These are phyloP conservation scores for Colletotrichum sp. DNA, from an alignment of 2,329 filamentous ascomycete species.

Conservation along the genomic window DNA sequence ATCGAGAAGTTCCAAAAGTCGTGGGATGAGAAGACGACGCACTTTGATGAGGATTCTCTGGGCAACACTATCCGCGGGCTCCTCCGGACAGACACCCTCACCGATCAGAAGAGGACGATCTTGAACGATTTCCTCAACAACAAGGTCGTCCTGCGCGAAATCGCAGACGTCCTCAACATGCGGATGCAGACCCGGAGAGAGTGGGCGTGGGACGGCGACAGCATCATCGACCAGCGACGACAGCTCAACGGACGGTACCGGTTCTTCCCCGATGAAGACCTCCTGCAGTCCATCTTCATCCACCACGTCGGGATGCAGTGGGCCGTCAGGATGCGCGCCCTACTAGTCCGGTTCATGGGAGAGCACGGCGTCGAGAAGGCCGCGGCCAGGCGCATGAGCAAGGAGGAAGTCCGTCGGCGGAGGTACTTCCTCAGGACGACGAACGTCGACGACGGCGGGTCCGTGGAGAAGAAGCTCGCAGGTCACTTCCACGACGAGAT, in stretches of 20 bases:
- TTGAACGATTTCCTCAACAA: slow-evolving; percentile 43
- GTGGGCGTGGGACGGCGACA: slow-evolving; percentile 43
- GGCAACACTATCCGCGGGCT: slow-evolving; percentile 41
- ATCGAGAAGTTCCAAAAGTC: slow-evolving; percentile 40
- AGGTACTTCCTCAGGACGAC: slow-evolving; percentile 45
- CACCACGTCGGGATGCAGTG: slow-evolving; percentile 44
- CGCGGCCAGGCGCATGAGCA: slow-evolving; percentile 26
- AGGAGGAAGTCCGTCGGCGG: slow-evolving; percentile 43
- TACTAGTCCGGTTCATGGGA: slow-evolving; percentile 28
- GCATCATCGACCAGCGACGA: slow-evolving; percentile 42
- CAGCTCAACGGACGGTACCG: slow-evolving; percentile 55
- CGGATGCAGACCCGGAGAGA: slow-evolving; percentile 39
- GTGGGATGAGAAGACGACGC: slow-evolving; percentile 27
- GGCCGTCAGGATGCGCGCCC: slow-evolving; percentile 34
- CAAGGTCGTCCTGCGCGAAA: slow-evolving; percentile 43
- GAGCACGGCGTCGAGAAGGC: slow-evolving; percentile 34
- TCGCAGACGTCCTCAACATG: slow-evolving; percentile 51
- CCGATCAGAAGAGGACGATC: slow-evolving; percentile 44
- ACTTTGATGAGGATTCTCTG: slow-evolving; percentile 35
- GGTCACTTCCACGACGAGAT: slow-evolving; percentile 48
- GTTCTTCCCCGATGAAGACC: slow-evolving; percentile 60
- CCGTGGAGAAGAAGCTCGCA: slow-evolving; percentile 36
- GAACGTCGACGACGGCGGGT: neutral
- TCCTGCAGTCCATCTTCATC: slow-evolving; percentile 45
- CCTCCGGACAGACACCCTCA: slow-evolving; percentile 43